Evolutionary conservation across 768 basidiomycete genomes (phyloP).

Genomic region (Omphalotus guepiniiformis): DNA sequence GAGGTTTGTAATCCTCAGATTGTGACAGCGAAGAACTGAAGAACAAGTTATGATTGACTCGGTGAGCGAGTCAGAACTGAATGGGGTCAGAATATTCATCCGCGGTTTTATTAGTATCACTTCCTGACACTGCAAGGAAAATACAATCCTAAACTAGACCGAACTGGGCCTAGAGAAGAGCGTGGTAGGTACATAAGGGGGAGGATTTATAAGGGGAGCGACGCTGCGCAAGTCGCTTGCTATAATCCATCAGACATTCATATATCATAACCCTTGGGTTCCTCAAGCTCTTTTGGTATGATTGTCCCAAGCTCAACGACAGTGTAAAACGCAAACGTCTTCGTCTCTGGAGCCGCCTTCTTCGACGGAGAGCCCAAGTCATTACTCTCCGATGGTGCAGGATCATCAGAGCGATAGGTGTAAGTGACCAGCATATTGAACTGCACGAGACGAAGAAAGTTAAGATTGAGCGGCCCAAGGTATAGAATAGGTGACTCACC

Average conservation of each 20-base stretch:
- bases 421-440: constrained; percentile 94
- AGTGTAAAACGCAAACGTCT: constrained; percentile 88
- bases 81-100: no score
- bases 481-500: constrained; percentile 40
- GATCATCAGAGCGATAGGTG: constrained; percentile 91
- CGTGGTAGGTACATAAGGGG: no score
- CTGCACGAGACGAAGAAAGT: constrained; percentile 39
- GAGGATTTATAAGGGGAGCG: no score
- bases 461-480: constrained; percentile 1
- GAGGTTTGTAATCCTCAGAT: no score
- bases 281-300: constrained; percentile 58
- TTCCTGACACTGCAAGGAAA: no score
- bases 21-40: no score
- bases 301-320: constrained; percentile 77
- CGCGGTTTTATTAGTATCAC: no score
- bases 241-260: constrained; percentile 13
- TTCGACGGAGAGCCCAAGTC: constrained; percentile 40
- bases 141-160: no score
- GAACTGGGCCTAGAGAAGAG: no score
- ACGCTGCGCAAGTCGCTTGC: not conserved
- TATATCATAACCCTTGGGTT: constrained; percentile 23
- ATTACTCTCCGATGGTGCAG: constrained; percentile 59
- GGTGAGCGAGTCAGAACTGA: no score
- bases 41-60: no score
- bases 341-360: constrained; percentile 55